A percentile compares a stretch with the other conserved stretches of the same genome.
phyloP scores from a whole-genome alignment of 441 rosid genomes.

The Aquilaria agallochum region DNA sequence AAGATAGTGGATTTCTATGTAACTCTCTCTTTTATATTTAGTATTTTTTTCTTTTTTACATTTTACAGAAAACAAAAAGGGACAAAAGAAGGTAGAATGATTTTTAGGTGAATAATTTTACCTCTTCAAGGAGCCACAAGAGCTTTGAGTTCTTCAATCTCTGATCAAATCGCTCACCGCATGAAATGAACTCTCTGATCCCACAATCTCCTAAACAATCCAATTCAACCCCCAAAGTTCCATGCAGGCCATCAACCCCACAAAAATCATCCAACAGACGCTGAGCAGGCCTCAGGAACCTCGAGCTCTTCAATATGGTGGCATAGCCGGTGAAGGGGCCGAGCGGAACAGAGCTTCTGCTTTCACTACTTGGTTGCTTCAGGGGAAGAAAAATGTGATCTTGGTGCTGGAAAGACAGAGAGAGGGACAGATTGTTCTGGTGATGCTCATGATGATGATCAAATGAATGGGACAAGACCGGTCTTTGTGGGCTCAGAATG shows the following conservation, averaged over 20 bases:
- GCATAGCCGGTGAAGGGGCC: conserved; percentile 88
- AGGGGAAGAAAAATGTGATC: conserved; percentile 2
- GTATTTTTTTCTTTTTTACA: not conserved
- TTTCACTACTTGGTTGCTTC: not conserved
- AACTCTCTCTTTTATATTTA: not conserved
- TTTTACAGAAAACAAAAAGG: not conserved
- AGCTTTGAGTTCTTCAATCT: conserved; percentile 35
- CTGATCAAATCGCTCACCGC: conserved; percentile 20
- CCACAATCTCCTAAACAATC: conserved; percentile 14
- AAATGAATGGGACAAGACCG: no score
- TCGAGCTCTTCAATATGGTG: conserved; percentile 72
- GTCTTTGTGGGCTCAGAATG: no score
- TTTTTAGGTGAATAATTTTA: conserved; percentile 13
- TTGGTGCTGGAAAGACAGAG: conserved; percentile 19
- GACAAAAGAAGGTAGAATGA: not conserved
- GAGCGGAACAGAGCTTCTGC: conserved; percentile 37
- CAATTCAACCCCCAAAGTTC: conserved; percentile 8
- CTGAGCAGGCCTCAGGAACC: conserved; percentile 81
- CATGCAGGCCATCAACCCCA: conserved; percentile 22
- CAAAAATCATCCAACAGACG: conserved; percentile 26
- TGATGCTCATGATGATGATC: no score
- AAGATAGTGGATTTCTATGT: no score
- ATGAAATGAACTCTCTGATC: conserved; percentile 7
- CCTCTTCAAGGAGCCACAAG: conserved; percentile 41
- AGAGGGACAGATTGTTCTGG: conserved; percentile 13